These are phyloP conservation scores for Trichoderma lentiforme DNA, from an alignment of 2,329 filamentous ascomycete genomes.

Conservation along the genomic window DNA sequence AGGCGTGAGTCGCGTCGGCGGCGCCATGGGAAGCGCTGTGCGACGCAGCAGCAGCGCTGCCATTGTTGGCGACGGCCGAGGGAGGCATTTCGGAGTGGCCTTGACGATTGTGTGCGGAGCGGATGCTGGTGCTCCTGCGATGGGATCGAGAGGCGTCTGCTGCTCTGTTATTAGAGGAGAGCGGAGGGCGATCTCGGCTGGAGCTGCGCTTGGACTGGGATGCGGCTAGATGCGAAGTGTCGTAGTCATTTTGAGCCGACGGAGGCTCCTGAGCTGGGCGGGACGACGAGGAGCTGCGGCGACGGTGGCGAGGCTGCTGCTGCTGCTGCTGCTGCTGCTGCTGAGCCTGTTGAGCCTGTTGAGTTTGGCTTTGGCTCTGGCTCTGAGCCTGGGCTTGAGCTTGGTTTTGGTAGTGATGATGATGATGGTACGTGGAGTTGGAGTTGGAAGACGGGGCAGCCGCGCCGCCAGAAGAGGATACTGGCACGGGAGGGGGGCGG, in stretches of 20 bases:
- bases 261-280: slow-evolving; percentile 43
- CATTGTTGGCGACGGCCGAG: slow-evolving; percentile 51
- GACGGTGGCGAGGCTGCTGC: slow-evolving; percentile 36
- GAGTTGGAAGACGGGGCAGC: slow-evolving; percentile 23
- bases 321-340: slow-evolving; percentile 4
- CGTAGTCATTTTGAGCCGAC: slow-evolving; percentile 65
- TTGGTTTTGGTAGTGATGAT: slow-evolving; percentile 9
- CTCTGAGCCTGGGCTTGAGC: background rate
- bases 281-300: slow-evolving; percentile 40
- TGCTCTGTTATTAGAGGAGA: slow-evolving; percentile 43
- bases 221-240: slow-evolving; percentile 65
- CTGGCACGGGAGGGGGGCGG: slow-evolving; percentile 26
- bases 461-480: slow-evolving; percentile 23
- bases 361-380: background rate
- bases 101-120: slow-evolving; percentile 40
- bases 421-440: slow-evolving; percentile 16
- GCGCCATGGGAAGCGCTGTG: slow-evolving; percentile 38
- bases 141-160: slow-evolving; percentile 36
- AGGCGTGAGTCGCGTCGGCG: slow-evolving; percentile 35
- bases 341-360: slow-evolving; percentile 20
- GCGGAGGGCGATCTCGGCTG: slow-evolving; percentile 57
- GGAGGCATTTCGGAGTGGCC: slow-evolving; percentile 47
- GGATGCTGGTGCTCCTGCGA: slow-evolving; percentile 51
- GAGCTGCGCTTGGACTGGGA: slow-evolving; percentile 59
- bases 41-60: slow-evolving; percentile 49